phyloP scores from a whole-genome alignment of 768 basidiomycete genomes.

The Suillus cothurnatus region DNA sequence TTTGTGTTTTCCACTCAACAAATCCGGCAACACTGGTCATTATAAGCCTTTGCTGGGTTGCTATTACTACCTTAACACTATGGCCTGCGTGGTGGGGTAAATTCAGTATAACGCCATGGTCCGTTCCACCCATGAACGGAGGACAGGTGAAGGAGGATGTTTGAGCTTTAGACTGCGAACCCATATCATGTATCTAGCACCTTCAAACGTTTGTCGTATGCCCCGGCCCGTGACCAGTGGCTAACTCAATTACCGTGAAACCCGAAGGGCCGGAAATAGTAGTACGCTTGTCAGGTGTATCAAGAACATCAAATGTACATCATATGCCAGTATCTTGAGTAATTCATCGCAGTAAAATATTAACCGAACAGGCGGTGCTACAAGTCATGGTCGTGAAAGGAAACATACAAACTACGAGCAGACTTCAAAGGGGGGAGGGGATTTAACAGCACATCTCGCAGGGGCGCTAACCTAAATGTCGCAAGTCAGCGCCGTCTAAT shows the following conservation, averaged over 20 bases:
- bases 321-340: too few species aligned
- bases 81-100: constrained; percentile 9
- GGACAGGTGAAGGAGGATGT: too few species aligned
- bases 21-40: neutral
- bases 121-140: neutral
- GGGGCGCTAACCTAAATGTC: constrained; percentile 63
- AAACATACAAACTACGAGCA: neutral
- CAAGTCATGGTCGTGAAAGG: neutral
- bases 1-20: constrained; percentile 5
- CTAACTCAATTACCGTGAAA: neutral
- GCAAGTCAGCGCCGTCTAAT: neutral
- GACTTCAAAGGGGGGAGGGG: neutral
- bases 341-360: neutral
- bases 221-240: too few species aligned
- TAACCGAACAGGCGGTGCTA: neutral
- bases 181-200: neutral
- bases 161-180: too few species aligned
- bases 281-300: neutral
- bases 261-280: neutral
- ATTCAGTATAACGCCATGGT: neutral
- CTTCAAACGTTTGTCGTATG: neutral
- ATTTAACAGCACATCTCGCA: constrained; percentile 54
- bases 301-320: neutral
- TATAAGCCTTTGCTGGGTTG: constrained; percentile 7
- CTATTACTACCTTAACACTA: neutral